Evolutionary conservation across 1,284 basidiomycete genomes (phyloP).

Genomic region (Dichomitus squalens): DNA sequence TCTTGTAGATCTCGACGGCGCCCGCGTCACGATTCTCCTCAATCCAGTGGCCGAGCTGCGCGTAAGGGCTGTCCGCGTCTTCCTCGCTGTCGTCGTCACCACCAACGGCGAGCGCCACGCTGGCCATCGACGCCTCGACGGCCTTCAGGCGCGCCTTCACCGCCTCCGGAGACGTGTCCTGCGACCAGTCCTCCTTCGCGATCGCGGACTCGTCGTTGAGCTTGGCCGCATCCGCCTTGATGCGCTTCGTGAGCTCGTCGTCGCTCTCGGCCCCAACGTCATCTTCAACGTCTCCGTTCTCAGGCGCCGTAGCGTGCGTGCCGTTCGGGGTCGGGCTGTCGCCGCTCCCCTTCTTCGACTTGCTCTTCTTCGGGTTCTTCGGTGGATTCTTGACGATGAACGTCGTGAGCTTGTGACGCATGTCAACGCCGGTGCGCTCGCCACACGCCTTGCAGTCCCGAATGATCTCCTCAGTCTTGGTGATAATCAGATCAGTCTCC

Average conservation of each 20-base stretch:
- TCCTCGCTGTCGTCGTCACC: slow-evolving; percentile 92
- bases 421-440: slow-evolving; percentile 89
- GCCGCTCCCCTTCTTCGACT: slow-evolving; percentile 51
- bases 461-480: slow-evolving; percentile 88
- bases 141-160: slow-evolving; percentile 86
- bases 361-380: slow-evolving; percentile 81
- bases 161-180: slow-evolving; percentile 90
- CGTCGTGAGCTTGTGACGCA: slow-evolving; percentile 96
- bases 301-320: slow-evolving; percentile 38
- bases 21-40: slow-evolving; percentile 64
- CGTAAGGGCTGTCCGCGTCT: slow-evolving; percentile 85
- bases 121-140: slow-evolving; percentile 69
- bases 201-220: slow-evolving; percentile 63
- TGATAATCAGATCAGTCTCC: slow-evolving; percentile 94
- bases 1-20: slow-evolving; percentile 45
- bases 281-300: slow-evolving; percentile 47
- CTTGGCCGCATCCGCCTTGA: slow-evolving; percentile 85
- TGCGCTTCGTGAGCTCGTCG: slow-evolving; percentile 81
- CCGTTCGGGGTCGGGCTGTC: slow-evolving; percentile 35
- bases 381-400: slow-evolving; percentile 99
- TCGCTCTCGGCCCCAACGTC: slow-evolving; percentile 65
- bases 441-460: slow-evolving; percentile 99
- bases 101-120: slow-evolving; percentile 51
- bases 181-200: slow-evolving; percentile 84
- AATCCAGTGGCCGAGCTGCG: slow-evolving; percentile 85